Conservation (phyloP, 2,329 filamentous ascomycete genomes). For the Penicillium sp. region DNA sequence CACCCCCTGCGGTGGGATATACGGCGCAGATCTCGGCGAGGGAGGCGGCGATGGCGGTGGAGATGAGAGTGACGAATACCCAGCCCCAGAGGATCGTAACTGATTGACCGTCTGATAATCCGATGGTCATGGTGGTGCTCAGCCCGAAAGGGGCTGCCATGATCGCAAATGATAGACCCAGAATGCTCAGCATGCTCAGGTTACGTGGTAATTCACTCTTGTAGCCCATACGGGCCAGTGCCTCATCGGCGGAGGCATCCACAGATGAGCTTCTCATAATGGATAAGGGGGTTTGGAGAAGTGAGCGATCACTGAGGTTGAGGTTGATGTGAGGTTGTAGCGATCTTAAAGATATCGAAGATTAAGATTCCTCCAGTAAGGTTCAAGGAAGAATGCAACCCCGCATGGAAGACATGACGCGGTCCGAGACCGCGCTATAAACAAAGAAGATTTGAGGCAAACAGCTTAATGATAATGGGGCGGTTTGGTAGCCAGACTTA, state of each 20-base stretch:
- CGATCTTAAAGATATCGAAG: neutral
- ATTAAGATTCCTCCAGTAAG: neutral
- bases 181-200: slow-evolving; percentile 65
- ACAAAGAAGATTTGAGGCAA: neutral
- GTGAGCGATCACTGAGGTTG: neutral
- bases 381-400: slow-evolving; percentile 10
- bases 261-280: slow-evolving; percentile 24
- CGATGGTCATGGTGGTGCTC: slow-evolving; percentile 65
- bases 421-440: slow-evolving; percentile 24
- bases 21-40: slow-evolving; percentile 67
- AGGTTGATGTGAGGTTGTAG: no score
- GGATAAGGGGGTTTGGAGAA: slow-evolving; percentile 8
- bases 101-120: slow-evolving; percentile 63
- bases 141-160: slow-evolving; percentile 69
- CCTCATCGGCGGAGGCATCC: slow-evolving; percentile 52
- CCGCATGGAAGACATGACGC: slow-evolving; percentile 23
- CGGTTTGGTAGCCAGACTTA: no score
- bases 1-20: slow-evolving; percentile 64
- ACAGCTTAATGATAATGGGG: neutral
- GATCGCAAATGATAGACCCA: slow-evolving; percentile 69
- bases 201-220: slow-evolving; percentile 63
- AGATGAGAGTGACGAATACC: slow-evolving; percentile 63
- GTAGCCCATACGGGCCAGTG: slow-evolving; percentile 65
- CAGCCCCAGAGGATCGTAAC: slow-evolving; percentile 69
- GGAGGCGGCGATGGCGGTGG: slow-evolving; percentile 60